Base-by-base conservation (phyloP, 768 basidiomycete genomes). In the Lentinula guzmanii region DNA sequence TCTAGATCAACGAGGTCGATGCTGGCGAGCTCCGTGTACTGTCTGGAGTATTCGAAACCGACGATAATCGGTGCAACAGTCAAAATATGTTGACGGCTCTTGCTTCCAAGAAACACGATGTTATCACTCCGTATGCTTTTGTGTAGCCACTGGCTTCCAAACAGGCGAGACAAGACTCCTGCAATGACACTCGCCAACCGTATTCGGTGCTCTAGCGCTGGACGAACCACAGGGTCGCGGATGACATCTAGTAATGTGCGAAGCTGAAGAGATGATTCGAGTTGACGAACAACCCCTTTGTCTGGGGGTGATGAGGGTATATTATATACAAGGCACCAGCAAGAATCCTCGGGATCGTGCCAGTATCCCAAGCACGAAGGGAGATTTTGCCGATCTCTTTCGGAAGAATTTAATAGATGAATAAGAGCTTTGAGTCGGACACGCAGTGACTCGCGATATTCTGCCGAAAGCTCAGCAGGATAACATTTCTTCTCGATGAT, bases 31-130 rank as follows among this genome's bases (percentile, higher is more conserved):
- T 63, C 63, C 2, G 63, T 63, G 28, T 56, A 63, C 42, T 50
- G 58, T 24, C 63, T 31, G 31, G 63, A 63, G 53, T 61, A 63
- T 42, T 63, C 59, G 48, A 63, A 63, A 5, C 63, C 63, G 5
- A 51, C 11, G n/a, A 63, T 60, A 4, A 61, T 15, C 3, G 59
- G 63, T n/a, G 24, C n/a, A 16, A 39, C 34, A 18, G 58, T 59
- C 5, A 35, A 34, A 8, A 35, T 11, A 16, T 15, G 5, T 6
- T 52, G 28, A 52, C 43, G 50, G 58, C n/a, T 42, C 8, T 24
- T 37, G 10, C 21, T 48, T 8, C 52, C 24, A 41, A 28, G 9
- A 24, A 63, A 63, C 39, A 59, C 58, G 21, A 63, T 63, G 39
- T 63, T 63, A 5, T 52, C 62, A 46, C 57, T 58, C 13, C 58